Conservation (phyloP, 345 rosid genomes). For the Ailanthus altissimus region DNA sequence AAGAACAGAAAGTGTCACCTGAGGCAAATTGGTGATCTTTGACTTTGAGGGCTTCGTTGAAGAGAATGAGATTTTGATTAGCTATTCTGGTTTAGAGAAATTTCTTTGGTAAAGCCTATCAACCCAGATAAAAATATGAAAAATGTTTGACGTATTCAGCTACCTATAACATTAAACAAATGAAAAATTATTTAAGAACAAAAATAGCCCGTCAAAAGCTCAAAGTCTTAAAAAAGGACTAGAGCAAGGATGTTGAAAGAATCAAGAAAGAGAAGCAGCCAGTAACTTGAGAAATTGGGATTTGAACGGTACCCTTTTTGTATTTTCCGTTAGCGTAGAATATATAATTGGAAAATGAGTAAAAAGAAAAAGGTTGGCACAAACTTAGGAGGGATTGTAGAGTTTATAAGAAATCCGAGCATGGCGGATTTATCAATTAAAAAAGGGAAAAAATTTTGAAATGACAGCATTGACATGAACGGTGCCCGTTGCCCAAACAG, state of each 20-base stretch:
- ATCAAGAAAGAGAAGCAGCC: not conserved
- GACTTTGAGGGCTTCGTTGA: not conserved
- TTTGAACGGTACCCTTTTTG: not conserved
- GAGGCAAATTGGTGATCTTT: not conserved
- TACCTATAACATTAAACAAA: not conserved
- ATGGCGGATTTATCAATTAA: constrained; percentile 27
- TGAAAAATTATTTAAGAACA: not conserved
- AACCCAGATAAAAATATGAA: not conserved
- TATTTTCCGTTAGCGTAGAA: not conserved
- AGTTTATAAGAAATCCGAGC: constrained; percentile 31
- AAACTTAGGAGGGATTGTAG: constrained; percentile 19
- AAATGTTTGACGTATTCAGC: not conserved
- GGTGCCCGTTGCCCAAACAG: not conserved
- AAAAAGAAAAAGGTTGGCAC: not conserved
- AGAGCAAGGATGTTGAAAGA: not conserved
- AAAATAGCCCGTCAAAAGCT: not conserved
- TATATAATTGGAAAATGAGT: constrained; percentile 22
- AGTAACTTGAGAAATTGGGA: not conserved
- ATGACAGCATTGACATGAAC: not conserved
- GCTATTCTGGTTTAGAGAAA: not conserved
- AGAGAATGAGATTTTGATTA: not conserved
- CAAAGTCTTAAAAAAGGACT: not conserved
- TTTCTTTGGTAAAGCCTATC: constrained; percentile 6
- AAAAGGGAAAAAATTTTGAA: not conserved
- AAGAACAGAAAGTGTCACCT: not conserved